Conservation (phyloP, 169 alveolate species). For the Plasmodium sp. region DNA sequence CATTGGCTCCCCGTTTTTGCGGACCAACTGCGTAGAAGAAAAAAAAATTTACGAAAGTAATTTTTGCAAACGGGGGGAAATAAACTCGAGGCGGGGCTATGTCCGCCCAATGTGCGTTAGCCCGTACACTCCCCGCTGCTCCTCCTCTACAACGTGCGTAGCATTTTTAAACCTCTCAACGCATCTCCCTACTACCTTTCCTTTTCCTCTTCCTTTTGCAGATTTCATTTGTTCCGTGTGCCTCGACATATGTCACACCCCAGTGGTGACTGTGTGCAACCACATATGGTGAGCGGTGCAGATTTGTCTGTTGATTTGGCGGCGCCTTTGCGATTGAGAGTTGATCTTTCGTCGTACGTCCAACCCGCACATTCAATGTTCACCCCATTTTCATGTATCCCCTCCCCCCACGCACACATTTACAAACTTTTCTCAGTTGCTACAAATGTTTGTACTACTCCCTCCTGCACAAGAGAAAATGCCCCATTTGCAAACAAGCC, state of each 20-base stretch:
- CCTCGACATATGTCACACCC: conserved; percentile 66
- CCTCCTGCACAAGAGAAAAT: conserved; percentile 55
- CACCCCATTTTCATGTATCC: neutral
- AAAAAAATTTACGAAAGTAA: conserved; percentile 59
- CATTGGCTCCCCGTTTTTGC: conserved; percentile 54
- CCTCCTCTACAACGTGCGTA: neutral
- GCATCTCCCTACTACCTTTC: neutral
- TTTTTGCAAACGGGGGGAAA: neutral
- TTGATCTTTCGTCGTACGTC: neutral
- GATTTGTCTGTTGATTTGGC: neutral
- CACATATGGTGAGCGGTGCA: conserved; percentile 62
- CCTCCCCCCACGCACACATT: neutral
- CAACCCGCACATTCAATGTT: neutral
- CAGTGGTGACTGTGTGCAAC: conserved; percentile 54
- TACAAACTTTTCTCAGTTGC: conserved; percentile 7
- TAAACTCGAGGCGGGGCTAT: neutral
- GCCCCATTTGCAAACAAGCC: conserved; percentile 58
- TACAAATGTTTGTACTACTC: conserved; percentile 72
- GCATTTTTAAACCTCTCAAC: neutral
- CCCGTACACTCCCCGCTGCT: no score
- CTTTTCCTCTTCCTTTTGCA: neutral
- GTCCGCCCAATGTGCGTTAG: neutral
- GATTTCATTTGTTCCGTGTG: conserved; percentile 74
- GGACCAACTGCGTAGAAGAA: conserved; percentile 37
- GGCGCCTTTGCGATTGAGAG: neutral